Evolutionary conservation across 768 basidiomycete species (phyloP), one percentile per base, ranked within the genome.

Genomic region (Rhodotorula diobovata): DNA sequence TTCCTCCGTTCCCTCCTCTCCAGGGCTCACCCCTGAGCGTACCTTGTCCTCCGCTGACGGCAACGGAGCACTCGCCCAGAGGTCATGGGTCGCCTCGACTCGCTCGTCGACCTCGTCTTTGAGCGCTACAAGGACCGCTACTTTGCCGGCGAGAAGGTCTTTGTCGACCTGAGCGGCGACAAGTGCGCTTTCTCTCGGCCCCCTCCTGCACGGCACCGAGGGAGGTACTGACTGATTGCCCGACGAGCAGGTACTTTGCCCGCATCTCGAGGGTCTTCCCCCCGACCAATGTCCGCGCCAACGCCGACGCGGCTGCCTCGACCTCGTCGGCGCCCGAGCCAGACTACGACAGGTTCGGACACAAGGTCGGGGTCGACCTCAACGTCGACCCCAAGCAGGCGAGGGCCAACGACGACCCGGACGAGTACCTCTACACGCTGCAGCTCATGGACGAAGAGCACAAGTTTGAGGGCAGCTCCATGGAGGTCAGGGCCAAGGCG

Each of bases 81-180:
- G 88, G 91, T 97, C 76, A 90, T 97, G 81, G 95, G 96, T 58
- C 89, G 96, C 69, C 84, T 98, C 65, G 95, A 99, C 82, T 90
- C 90, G 78, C 84, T 99, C 30, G 93, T 95, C 28, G 96, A 99
- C 80, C 88, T 89, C 61, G 90, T 97, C 50, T 96, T 87, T 78
- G 94, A 97, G 73, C 89, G 96, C 63, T 98, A 93, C 85, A 93
- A 93, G 77, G 90, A 98, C 82, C 86, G 96, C 41, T 99, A 93
- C 81, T 98, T 93, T 81, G 83, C 85, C 54, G 88, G 87, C 76
- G 96, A 99, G 82, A 89, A 93, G 82, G 87, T 95, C 64, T 86
- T 91, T 69, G 88, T 97, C 67, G 93, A 97, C 78, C 83, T 96
- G 16, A 83, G 87, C 70, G 90, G 91, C 35, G 88, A 90, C 81